Percentiles rank a stretch among this genome's conserved stretches.
Conservation (phyloP, 2,329 filamentous ascomycete species). For the Botryotinia narcissicola region DNA sequence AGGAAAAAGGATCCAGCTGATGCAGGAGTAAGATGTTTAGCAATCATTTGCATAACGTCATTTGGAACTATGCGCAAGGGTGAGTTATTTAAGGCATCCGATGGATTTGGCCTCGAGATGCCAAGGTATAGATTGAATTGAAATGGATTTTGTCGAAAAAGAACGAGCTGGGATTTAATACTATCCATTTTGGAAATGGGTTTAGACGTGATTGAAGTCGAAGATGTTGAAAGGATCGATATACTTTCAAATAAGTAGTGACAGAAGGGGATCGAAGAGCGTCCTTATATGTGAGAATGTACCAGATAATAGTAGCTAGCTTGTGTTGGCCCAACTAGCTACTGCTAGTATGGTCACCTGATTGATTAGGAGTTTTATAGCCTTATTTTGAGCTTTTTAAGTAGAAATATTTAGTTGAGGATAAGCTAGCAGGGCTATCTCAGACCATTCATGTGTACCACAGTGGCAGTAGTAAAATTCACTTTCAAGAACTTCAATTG, state of each 20-base stretch:
- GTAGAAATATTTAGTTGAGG: neutral
- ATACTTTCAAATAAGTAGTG: neutral
- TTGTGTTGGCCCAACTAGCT: too few species aligned
- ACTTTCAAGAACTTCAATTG: neutral
- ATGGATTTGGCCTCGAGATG: neutral
- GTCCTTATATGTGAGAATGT: neutral
- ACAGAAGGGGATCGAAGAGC: neutral
- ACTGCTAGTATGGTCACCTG: too few species aligned
- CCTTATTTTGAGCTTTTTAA: neutral
- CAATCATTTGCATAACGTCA: neutral
- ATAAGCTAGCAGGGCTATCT: neutral
- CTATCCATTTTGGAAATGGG: neutral
- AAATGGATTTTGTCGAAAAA: neutral
- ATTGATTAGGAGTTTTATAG: too few species aligned
- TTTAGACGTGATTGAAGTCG: neutral
- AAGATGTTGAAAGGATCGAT: neutral
- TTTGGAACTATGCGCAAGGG: neutral
- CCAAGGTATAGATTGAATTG: neutral
- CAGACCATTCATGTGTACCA: neutral
- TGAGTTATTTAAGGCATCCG: neutral
- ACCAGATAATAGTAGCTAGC: neutral
- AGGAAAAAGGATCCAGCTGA: neutral
- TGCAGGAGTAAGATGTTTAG: neutral
- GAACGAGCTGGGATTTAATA: neutral
- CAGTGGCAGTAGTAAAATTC: neutral